phyloP scores from a whole-genome alignment of 371 early-diverging fungal species.

The Catenaria anguillulae region DNA sequence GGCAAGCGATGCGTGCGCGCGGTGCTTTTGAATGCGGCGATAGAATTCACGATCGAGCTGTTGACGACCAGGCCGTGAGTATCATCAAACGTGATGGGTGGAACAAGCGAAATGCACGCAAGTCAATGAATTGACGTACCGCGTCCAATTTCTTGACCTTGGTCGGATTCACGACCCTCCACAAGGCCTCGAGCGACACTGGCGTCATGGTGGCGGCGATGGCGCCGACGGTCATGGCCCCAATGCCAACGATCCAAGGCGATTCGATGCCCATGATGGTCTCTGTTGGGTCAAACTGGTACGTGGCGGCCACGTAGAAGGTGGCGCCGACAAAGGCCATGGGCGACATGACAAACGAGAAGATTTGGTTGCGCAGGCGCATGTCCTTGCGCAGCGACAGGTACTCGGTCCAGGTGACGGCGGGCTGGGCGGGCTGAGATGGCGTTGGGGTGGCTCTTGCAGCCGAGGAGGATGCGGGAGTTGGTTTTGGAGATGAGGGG shows the following conservation, averaged over 20 bases:
- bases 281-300: conserved; percentile 1
- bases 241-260: neutral
- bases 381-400: neutral
- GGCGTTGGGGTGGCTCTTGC: no score
- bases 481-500: no score
- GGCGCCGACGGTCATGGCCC: neutral
- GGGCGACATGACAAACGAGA: neutral
- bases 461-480: no score
- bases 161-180: neutral
- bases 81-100: no score
- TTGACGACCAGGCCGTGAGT: no score
- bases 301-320: neutral
- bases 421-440: no score
- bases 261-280: neutral
- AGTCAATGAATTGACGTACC: neutral
- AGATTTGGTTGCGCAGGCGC: neutral
- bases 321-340: neutral
- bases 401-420: neutral
- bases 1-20: conserved; percentile 3
- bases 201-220: neutral
- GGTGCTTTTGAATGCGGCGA: neutral
- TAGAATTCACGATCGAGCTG: no score
- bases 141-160: neutral
- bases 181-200: neutral
- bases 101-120: neutral